Percentiles rank a stretch among this genome's conserved stretches.
Conservation (phyloP, 352 stramenopile genomes). For the Phytophthora tentaculata region DNA sequence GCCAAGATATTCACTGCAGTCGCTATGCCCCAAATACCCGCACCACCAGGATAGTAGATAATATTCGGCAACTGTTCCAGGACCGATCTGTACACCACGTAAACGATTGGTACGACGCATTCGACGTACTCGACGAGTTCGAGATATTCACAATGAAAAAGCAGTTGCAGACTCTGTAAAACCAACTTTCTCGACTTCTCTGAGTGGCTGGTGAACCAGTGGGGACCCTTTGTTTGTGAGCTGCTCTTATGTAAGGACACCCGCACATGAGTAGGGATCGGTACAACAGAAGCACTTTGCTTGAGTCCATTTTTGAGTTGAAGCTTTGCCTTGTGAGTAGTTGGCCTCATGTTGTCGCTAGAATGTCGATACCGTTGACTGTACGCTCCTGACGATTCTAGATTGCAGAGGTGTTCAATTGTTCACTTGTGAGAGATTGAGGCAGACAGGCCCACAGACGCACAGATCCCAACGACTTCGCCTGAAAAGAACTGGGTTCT, state of each 20-base stretch:
- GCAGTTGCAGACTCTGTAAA: background rate
- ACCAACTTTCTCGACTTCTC: background rate
- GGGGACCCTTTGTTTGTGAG: background rate
- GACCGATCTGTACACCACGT: background rate
- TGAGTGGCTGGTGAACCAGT: background rate
- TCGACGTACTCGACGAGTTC: background rate
- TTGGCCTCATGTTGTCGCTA: background rate
- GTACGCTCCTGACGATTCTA: background rate
- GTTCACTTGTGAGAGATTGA: background rate
- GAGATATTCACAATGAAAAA: background rate
- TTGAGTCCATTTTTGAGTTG: background rate
- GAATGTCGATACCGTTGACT: background rate
- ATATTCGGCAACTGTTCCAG: background rate
- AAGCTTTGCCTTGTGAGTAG: too few species aligned
- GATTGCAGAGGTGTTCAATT: background rate
- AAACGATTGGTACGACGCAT: background rate
- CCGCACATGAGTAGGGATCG: background rate
- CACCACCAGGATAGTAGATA: background rate
- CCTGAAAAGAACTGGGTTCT: background rate
- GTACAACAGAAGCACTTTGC: background rate
- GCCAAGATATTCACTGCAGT: background rate
- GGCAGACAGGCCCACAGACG: background rate
- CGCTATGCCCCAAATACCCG: background rate
- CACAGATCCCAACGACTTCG: background rate
- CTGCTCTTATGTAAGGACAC: too few species aligned